Conservation (phyloP, 306 rosid genomes). For the Casuarina cunninghamiana region DNA sequence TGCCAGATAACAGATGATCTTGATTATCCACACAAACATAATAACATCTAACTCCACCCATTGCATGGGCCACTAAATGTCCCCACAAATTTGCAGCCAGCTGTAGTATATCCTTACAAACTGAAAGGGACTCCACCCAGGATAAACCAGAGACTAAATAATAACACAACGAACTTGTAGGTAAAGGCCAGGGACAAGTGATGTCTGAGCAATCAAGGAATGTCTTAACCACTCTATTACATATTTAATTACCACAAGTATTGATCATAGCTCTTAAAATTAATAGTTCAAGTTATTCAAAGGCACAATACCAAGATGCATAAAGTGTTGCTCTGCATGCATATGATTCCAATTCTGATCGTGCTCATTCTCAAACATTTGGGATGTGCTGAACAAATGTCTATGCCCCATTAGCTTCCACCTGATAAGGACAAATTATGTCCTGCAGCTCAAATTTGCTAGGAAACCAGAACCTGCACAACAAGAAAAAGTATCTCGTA, state of each 20-base stretch:
- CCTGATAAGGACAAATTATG: slow-evolving; percentile 30
- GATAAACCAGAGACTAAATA: neutral
- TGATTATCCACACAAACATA: neutral
- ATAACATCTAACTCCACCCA: neutral
- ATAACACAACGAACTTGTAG: neutral
- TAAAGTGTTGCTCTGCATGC: slow-evolving; percentile 61
- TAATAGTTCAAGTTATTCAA: slow-evolving; percentile 15
- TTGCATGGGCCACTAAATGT: neutral
- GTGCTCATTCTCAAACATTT: slow-evolving; percentile 62
- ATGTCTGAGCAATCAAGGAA: slow-evolving; percentile 5
- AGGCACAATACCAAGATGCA: slow-evolving; percentile 60
- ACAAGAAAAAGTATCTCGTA: slow-evolving; percentile 25
- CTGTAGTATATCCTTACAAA: neutral
- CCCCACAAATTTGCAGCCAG: neutral
- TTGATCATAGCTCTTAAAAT: neutral
- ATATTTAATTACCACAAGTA: neutral
- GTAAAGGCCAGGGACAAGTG: slow-evolving; percentile 1
- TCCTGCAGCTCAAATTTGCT: slow-evolving; percentile 21
- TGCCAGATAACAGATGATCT: neutral
- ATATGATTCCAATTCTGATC: slow-evolving; percentile 79
- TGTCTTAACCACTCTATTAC: neutral
- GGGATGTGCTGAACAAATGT: slow-evolving; percentile 60
- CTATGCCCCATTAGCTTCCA: slow-evolving; percentile 71
- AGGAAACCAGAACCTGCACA: slow-evolving; percentile 41
- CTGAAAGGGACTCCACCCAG: neutral